phyloP scores from a whole-genome alignment of 2,329 filamentous ascomycete genomes.

The Arthrobotrys conoides region DNA sequence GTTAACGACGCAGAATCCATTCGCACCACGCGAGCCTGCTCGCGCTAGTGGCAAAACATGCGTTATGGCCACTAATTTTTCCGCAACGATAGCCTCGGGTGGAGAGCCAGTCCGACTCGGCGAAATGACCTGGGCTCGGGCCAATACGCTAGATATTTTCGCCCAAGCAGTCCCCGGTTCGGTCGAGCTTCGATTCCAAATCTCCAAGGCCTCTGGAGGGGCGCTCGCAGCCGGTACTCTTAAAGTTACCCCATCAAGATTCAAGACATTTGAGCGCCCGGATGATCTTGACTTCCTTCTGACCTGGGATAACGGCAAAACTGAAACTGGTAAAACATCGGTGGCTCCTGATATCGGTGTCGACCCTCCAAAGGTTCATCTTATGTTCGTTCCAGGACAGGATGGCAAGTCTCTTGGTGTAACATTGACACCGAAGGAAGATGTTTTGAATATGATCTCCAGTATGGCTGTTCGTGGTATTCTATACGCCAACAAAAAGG shows the following conservation, averaged over 20 bases:
- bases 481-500: slow-evolving; percentile 18
- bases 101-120: slow-evolving; percentile 17
- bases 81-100: neutral
- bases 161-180: neutral
- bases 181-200: slow-evolving; percentile 2
- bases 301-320: slow-evolving; percentile 10
- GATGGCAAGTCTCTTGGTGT: slow-evolving; percentile 6
- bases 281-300: slow-evolving; percentile 20
- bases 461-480: slow-evolving; percentile 11
- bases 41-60: slow-evolving; percentile 15
- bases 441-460: slow-evolving; percentile 6
- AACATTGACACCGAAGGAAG: slow-evolving; percentile 8
- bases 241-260: slow-evolving; percentile 2
- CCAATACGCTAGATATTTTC: neutral
- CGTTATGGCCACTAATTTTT: neutral
- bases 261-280: slow-evolving; percentile 12
- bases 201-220: neutral
- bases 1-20: neutral
- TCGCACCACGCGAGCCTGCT: neutral
- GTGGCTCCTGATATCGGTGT: slow-evolving; percentile 7
- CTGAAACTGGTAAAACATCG: neutral
- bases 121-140: slow-evolving; percentile 1
- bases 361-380: slow-evolving; percentile 20
- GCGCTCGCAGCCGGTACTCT: slow-evolving; percentile 5
- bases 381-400: slow-evolving; percentile 7